Evolutionary conservation across 495 filamentous ascomycete genomes (phyloP).

Genomic region (Thermothielavioides terrestris): DNA sequence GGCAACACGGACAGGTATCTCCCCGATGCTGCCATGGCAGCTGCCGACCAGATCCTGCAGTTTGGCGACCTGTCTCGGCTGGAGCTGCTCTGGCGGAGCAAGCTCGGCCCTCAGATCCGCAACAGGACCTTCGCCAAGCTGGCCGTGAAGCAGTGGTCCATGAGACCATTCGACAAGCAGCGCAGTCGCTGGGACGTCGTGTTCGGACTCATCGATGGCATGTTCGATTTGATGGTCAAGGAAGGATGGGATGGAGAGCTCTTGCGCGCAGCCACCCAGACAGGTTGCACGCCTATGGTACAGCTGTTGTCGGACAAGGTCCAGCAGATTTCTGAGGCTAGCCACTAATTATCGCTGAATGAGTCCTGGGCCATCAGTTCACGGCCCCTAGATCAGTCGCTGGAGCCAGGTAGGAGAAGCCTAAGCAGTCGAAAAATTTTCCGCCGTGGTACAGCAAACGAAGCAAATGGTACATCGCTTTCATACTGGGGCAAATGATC

Average conservation of each 20-base stretch:
- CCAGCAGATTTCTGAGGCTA: no score
- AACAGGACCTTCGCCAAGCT: background rate
- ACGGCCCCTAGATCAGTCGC: background rate
- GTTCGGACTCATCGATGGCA: conserved; percentile 1
- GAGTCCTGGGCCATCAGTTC: no score
- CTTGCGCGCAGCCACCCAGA: background rate
- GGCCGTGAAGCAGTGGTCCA: background rate
- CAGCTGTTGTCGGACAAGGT: background rate
- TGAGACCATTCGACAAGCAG: background rate
- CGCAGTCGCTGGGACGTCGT: background rate
- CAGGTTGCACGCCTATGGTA: background rate
- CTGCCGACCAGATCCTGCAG: conserved; percentile 2
- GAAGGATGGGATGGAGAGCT: conserved; percentile 1
- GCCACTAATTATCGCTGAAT: no score
- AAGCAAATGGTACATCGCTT: background rate
- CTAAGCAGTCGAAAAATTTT: background rate
- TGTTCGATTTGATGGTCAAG: conserved; percentile 1
- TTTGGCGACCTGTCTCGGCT: background rate
- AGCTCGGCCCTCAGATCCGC: background rate
- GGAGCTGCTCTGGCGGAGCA: background rate
- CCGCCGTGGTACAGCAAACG: background rate
- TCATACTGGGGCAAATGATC: background rate
- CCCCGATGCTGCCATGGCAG: background rate
- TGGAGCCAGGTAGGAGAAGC: background rate
- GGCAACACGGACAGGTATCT: background rate